phyloP scores from a whole-genome alignment of 1,284 basidiomycete species.

The Phaffia rhodozyma region DNA sequence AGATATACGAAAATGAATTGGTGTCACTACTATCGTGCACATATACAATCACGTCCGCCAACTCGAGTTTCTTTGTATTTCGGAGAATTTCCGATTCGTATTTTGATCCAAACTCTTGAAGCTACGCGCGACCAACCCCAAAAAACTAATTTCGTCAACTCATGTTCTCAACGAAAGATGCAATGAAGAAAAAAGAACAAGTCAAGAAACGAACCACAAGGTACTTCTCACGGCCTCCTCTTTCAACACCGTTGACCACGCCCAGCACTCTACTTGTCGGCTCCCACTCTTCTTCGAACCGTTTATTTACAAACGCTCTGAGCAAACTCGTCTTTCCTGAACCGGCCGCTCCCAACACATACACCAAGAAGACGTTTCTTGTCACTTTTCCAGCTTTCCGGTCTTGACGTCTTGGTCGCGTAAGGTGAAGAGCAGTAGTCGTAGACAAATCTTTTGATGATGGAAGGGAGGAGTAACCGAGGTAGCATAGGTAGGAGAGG shows the following conservation, averaged over 20 bases:
- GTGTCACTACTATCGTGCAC: slow-evolving; percentile 97
- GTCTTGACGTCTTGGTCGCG: slow-evolving; percentile 69
- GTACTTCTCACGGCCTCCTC: slow-evolving; percentile 89
- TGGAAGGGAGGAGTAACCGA: slow-evolving; percentile 37
- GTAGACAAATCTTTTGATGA: slow-evolving; percentile 36
- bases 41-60: slow-evolving; percentile 88
- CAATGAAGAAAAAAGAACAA: background rate
- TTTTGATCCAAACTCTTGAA: slow-evolving; percentile 93
- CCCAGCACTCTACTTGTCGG: slow-evolving; percentile 80
- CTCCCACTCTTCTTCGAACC: slow-evolving; percentile 55
- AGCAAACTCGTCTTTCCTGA: slow-evolving; percentile 87
- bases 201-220: slow-evolving; percentile 56
- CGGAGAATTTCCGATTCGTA: slow-evolving; percentile 85
- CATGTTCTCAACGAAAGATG: background rate
- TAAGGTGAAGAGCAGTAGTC: slow-evolving; percentile 67
- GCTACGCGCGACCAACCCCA: slow-evolving; percentile 38
- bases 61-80: slow-evolving; percentile 77
- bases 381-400: slow-evolving; percentile 75
- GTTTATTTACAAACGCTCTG: slow-evolving; percentile 72
- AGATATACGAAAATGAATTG: slow-evolving; percentile 97
- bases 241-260: slow-evolving; percentile 91
- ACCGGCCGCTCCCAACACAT: slow-evolving; percentile 88
- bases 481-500: slow-evolving; percentile 86
- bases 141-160: background rate
- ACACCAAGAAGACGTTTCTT: slow-evolving; percentile 80